Base-by-base conservation (phyloP, 2,329 filamentous ascomycete species). In the Trichophyton benhamiae region DNA sequence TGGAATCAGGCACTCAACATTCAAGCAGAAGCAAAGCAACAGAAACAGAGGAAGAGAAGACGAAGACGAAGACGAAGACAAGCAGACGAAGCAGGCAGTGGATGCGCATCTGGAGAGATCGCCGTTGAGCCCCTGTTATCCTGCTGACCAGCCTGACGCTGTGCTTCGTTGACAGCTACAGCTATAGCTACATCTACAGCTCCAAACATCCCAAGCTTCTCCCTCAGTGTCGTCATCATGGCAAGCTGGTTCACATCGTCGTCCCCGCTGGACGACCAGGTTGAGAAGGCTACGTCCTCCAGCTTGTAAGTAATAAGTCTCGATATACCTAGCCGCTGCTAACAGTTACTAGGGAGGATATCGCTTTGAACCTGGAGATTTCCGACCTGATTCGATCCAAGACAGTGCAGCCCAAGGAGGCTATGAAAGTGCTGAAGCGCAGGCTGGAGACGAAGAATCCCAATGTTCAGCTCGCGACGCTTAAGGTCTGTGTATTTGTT, bases 361-460 rank as follows among this genome's bases (percentile, higher is more conserved):
- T 99, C 73, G 88, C 94, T 46, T 84, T 96, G 68, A 97, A 97
- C 74, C 86, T 99, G 71, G 94, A 99, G 76, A 97, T 99, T 69
- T 96, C 92, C 74, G 94, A 99, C 78, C 81, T 95, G 68, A 96
- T 99, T 75, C 85, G 94, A 69, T 97, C 91, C 70, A 97, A 97
- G 79, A 95, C 91, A 17, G 92, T 99, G 58, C 91, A 91, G 74
- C 92, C 94, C 60, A 96, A 92, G 76, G 94, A 99, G 76, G 94
- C 94, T 65, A 99, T 99, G 94, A 89, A 91, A 73, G 92, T 90
- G 49, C 79, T 99, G 70, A 97, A 96, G 78, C 85, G 85, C 72
- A 87, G 94, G 73, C 91, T 99, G 79, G 91, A 89, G 76, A 91
- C 96, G 80, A 95, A 91, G 80, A 99, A 99, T 72, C 94, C 94